Percentiles rank a stretch among this genome's conserved stretches.
phyloP scores from a whole-genome alignment of 169 alveolate genomes.

The Plasmodium blacklocki region DNA sequence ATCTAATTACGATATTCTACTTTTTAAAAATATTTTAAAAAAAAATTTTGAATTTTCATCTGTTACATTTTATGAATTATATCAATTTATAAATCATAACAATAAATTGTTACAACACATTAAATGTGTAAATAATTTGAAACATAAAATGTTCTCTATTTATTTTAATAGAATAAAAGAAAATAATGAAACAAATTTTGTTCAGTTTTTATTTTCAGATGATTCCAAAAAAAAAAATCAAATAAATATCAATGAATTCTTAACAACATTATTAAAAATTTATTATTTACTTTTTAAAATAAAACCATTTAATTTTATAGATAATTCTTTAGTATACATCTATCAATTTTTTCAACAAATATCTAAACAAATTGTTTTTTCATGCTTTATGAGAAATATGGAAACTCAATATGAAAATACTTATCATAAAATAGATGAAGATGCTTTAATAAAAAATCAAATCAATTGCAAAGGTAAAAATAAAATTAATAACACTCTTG shows the following conservation, averaged over 20 bases:
- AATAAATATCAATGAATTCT: not conserved
- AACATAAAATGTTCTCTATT: slow-evolving; percentile 37
- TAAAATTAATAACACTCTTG: too few species aligned
- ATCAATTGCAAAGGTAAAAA: too few species aligned
- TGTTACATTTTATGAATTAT: slow-evolving; percentile 28
- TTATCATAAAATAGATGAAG: too few species aligned
- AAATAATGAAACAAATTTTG: slow-evolving; percentile 59
- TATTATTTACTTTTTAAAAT: slow-evolving; percentile 55
- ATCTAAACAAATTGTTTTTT: slow-evolving; percentile 63
- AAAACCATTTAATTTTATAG: slow-evolving; percentile 59
- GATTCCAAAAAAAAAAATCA: slow-evolving; percentile 32
- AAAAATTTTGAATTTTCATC: slow-evolving; percentile 64
- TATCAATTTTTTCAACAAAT: slow-evolving; percentile 71
- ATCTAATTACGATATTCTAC: slow-evolving; percentile 38
- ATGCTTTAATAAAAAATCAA: too few species aligned
- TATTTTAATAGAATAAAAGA: slow-evolving; percentile 71
- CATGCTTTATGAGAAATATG: slow-evolving; percentile 1
- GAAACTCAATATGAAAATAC: too few species aligned
- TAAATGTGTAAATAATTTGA: slow-evolving; percentile 36
- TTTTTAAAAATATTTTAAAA: slow-evolving; percentile 65
- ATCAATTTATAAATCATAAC: slow-evolving; percentile 19
- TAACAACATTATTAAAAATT: slow-evolving; percentile 40
- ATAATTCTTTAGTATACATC: slow-evolving; percentile 51
- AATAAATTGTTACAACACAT: slow-evolving; percentile 15
- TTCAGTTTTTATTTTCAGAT: slow-evolving; percentile 62